Evolutionary conservation across 305 asterid genomes (phyloP), one percentile per base, ranked within the genome.

Genomic region (Plantago rigida): DNA sequence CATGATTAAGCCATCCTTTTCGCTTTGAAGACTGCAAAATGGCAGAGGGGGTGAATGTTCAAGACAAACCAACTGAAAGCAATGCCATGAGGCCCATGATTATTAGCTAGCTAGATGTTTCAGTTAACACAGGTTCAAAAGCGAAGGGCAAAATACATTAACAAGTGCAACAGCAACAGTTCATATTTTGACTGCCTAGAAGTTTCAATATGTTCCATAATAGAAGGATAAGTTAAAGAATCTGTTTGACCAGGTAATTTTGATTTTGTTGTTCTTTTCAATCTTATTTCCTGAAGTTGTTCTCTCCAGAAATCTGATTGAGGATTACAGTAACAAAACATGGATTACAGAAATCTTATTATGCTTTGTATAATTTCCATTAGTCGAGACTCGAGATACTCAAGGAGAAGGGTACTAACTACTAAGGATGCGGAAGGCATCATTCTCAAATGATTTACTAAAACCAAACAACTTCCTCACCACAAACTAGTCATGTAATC

Each of bases 1-100:
- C 86, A 69, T 83, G 89, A 72, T 83, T 83, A 45, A 84, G 45
- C 91, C 91, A 83, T 66, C 91, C 91, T 69, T 83, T 79, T 54
- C 91, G 83, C 64, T 83, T 83, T 0, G 91, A 81, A 53, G 84
- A 77, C 90, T 83, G 73, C 4, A 52, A 59, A 63, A 47, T 24
- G 67, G 34, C 13, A 31, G 59, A 62, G 17, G 57, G 59, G 51
- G 41, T 64, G 51, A 41, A 12, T 45, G 42, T 36, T 17, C 13
- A 45, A 48, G 24, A 39, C 3, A 47, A 63, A 15, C 48, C 47
- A 13, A 56, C 9, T 42, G 29, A 8, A 60, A 41, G 60, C 59
- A 58, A 63, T 60, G 14, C 39, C 6, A 3, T 31, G 39, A 31
- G 7, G 5, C 26, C 26, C 26, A 22, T 2, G 2, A 22, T 0